Base-by-base conservation (phyloP, 1,284 basidiomycete species). In the Rhodotorula sp. region DNA sequence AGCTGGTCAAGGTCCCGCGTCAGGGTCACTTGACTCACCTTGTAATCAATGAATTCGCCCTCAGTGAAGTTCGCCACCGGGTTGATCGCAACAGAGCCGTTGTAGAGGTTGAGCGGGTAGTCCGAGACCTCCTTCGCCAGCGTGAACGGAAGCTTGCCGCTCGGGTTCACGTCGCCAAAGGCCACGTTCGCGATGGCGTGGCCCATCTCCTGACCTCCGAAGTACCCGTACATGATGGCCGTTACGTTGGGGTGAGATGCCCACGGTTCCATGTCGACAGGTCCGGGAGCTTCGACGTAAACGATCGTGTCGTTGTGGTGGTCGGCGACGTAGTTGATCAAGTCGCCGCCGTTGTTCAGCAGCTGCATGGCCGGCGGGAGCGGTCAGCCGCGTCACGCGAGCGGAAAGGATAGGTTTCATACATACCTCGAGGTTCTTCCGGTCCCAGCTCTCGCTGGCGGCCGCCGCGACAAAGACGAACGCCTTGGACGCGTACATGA, bases 301-400 rank as follows among this genome's bases (percentile, higher is more conserved):
- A 95, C 92, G 59, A 94, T 86, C 0, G 90, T 92, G 82, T 94
- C 93, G 76, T 85, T 85, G 76, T 78, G 78, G 34, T 74, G 72
- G 16, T 75, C 70, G 4, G 81, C 80, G 28, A 82, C 80, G 10
- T 79, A 78, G 43, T 77, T 71, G 67, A 82, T 79, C 18, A 82
- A 62, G 14, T 64, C 66, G 57, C 77, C 66, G 34, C 80, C 80
- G 60, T 50, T 52, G 60, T 72, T 62, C 60, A 62, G 68, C 12
- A 74, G 58, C 58, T 72, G 58, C 38, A 43, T 43, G 38, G 38
- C 38, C 38, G 38, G 38, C 31, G 26, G 0, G 23, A 26, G 31
- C 8, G 38, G 7, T 2, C 7, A 26, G 14, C 2, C 4, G 5
- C 19, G 14, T 21, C 7, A 34, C n/a, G 21, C 23, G 15, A 23